Conservation (phyloP, 1,284 basidiomycete species). For the Abortiporus biennis region DNA sequence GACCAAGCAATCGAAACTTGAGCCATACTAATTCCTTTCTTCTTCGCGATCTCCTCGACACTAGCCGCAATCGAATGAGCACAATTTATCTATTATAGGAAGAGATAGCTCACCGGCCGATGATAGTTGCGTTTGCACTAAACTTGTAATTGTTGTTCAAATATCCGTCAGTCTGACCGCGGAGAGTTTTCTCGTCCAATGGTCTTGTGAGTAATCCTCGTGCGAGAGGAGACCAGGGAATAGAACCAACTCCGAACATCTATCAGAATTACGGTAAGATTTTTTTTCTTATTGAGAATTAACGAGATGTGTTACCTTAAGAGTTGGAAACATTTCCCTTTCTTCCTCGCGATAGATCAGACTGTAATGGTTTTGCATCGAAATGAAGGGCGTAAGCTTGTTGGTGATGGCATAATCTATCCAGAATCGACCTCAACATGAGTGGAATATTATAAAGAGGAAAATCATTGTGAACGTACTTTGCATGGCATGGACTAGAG, state of each 20-base stretch:
- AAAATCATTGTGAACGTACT: conserved; percentile 15
- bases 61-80: too few relatives aligned
- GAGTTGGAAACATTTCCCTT: conserved; percentile 60
- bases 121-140: conserved; percentile 27
- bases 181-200: conserved; percentile 14
- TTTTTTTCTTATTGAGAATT: too few relatives aligned
- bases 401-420: conserved; percentile 29
- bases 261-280: conserved; percentile 9
- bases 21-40: conserved; percentile 47
- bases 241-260: conserved; percentile 28
- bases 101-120: too few relatives aligned
- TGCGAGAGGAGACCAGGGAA: conserved; percentile 34
- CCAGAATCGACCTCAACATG: too few relatives aligned
- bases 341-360: conserved; percentile 60
- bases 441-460: not conserved
- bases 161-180: conserved; percentile 19
- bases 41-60: conserved; percentile 48
- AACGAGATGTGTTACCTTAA: conserved; percentile 30
- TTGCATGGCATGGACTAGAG: conserved; percentile 30
- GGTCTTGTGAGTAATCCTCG: conserved; percentile 27
- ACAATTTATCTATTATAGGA: too few relatives aligned
- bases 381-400: conserved; percentile 59
- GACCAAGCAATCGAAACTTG: conserved; percentile 52
- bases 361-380: conserved; percentile 65
- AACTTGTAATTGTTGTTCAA: conserved; percentile 18